Conservation (phyloP, 352 stramenopile species). For the Phytopythium montanum region DNA sequence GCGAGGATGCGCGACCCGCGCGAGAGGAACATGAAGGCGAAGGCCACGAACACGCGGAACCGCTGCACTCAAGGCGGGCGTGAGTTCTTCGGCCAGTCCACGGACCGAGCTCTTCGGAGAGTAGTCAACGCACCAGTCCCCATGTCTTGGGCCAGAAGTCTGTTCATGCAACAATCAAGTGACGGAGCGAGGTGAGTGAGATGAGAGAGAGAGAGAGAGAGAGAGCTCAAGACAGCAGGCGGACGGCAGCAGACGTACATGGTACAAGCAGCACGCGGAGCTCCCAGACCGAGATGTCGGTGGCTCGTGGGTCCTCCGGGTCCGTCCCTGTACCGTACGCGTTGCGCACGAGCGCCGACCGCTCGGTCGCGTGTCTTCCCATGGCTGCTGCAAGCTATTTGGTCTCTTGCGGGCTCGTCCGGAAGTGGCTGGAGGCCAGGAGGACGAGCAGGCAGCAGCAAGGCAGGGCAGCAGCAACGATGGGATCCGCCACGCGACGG, state of each 20-base stretch:
- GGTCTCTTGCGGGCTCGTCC: background rate
- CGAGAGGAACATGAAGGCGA: constrained; percentile 68
- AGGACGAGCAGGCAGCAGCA: background rate
- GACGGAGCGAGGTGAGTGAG: background rate
- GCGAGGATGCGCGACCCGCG: constrained; percentile 61
- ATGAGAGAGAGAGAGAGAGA: too few relatives aligned
- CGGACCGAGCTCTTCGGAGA: too few relatives aligned
- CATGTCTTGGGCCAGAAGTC: constrained; percentile 77
- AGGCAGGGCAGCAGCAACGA: background rate
- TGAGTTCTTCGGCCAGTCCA: too few relatives aligned
- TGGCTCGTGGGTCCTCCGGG: constrained; percentile 22
- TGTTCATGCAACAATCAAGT: constrained; percentile 9
- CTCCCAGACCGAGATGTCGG: constrained; percentile 45
- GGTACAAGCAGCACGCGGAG: constrained; percentile 67
- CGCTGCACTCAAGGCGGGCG: constrained; percentile 21
- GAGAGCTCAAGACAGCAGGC: background rate
- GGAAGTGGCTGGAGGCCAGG: background rate
- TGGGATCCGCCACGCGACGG: background rate
- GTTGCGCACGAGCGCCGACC: constrained; percentile 32
- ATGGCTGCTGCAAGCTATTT: background rate
- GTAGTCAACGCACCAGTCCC: constrained; percentile 34
- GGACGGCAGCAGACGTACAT: constrained; percentile 29
- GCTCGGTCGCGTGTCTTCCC: constrained; percentile 20
- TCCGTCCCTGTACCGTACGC: constrained; percentile 8
- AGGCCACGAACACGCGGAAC: constrained; percentile 53